Conservation (phyloP, 2,329 filamentous ascomycete species). For the Colletotrichum kahawae region DNA sequence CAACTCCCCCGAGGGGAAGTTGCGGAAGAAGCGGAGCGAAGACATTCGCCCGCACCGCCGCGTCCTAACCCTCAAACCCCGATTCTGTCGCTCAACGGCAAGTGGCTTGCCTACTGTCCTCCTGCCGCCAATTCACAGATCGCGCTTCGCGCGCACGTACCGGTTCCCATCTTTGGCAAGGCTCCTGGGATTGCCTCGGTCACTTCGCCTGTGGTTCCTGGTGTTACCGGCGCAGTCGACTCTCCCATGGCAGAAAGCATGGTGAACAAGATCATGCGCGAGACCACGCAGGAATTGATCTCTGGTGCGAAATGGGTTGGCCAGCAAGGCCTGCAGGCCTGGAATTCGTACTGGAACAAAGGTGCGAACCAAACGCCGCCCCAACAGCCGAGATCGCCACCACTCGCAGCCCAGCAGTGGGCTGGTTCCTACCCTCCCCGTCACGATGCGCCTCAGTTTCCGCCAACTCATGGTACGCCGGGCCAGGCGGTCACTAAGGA, state of each 20-base stretch:
- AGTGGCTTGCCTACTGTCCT: conserved; percentile 81
- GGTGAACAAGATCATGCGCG: conserved; percentile 78
- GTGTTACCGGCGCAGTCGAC: conserved; percentile 71
- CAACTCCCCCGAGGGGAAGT: conserved; percentile 56
- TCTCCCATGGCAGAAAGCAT: conserved; percentile 74
- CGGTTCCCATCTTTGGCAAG: conserved; percentile 59
- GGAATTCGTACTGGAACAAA: conserved; percentile 82
- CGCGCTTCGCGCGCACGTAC: conserved; percentile 70
- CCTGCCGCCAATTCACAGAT: conserved; percentile 74
- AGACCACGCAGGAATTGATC: conserved; percentile 79
- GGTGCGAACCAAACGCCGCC: conserved; percentile 48
- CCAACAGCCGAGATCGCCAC: conserved; percentile 50
- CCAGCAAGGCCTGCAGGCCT: conserved; percentile 77
- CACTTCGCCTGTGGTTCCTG: conserved; percentile 72
- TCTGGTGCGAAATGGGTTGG: conserved; percentile 78
- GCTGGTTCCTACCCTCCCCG: conserved; percentile 47
- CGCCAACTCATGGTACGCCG: conserved; percentile 73
- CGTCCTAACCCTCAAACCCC: conserved; percentile 61
- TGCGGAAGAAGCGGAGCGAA: conserved; percentile 50
- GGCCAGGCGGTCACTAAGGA: conserved; percentile 66
- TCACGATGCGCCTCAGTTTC: conserved; percentile 64
- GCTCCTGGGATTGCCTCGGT: conserved; percentile 63
- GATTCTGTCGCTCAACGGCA: conserved; percentile 71
- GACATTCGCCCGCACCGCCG: conserved; percentile 36
- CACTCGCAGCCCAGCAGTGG: conserved; percentile 52